Evolutionary conservation across 2,329 filamentous ascomycete genomes (phyloP), one percentile per base, ranked within the genome.

Genomic region (Purpureocillium takamizusanense): DNA sequence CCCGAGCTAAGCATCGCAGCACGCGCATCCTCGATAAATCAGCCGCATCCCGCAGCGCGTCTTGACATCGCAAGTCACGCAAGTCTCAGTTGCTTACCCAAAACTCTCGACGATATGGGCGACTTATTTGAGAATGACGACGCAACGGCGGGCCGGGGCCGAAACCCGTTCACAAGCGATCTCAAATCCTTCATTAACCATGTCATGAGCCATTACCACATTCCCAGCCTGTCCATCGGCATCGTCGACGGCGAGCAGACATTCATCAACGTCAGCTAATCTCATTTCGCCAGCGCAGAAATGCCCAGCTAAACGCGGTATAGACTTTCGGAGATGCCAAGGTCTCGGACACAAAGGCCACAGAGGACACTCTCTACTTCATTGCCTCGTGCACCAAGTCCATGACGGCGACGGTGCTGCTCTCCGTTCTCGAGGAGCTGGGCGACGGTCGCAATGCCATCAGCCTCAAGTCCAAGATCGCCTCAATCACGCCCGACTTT

Each of bases 331-430:
- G 33, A 17, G 30, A 37, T 25, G 15, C 31, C 41, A 29, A 41
- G 18, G 39, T 21, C 44, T 45, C 15, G 49, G 65, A 59, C 66
- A 60, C 4, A 62, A 63, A 39, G 63, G 63, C 30, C 45, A 57
- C 37, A 59, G 58, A 4, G 44, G 53, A 63, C 28, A 73, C 69
- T 0, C 54, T 76, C 2, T 74, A 71, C 52, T 69, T 66, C 42
- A 59, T 61, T 9, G 73, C 65, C 6, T 72, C 67, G 42, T 70
- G 62, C 4, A 72, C 69, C 18, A 76, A 76, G 49, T 65, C 68
- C 6, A 62, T 71, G 40, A 71, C 66, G 1, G 63, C 69, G 6
- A 67, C 67, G 2, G 59, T 60, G 0, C 51, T 76, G 10, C 48
- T 74, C 7, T 63, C 67, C 1, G 47, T 70, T 2, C 56, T 74